Evolutionary conservation across 768 basidiomycete species (phyloP).

Genomic region (Hygrocybe punicea): DNA sequence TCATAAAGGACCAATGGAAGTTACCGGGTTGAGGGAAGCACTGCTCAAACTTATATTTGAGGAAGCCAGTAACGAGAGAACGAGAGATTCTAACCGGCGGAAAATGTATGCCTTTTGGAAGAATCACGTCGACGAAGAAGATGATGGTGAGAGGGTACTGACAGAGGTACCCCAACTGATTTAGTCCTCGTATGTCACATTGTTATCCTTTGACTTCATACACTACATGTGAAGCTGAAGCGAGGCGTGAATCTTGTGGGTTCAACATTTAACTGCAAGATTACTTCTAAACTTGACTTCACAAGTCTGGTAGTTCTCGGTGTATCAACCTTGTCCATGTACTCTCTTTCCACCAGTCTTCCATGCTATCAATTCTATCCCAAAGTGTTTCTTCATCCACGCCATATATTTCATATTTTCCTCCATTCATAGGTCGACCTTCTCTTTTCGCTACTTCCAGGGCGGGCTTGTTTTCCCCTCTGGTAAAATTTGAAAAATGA

Average conservation of each 20-base stretch:
- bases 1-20: constrained; percentile 37
- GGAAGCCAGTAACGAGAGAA: constrained; percentile 68
- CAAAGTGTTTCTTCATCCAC: constrained; percentile 83
- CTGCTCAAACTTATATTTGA: constrained; percentile 67
- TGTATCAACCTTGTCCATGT: constrained; percentile 83
- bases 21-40: constrained; percentile 44
- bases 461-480: constrained; percentile 81
- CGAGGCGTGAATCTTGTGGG: neutral
- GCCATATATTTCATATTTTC: constrained; percentile 83
- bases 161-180: too few relatives aligned
- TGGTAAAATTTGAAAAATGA: constrained; percentile 24
- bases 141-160: constrained; percentile 11
- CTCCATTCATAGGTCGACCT: constrained; percentile 56
- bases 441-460: constrained; percentile 79
- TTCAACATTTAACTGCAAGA: neutral
- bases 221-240: too few relatives aligned
- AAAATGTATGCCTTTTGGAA: constrained; percentile 84
- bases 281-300: constrained; percentile 5
- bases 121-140: constrained; percentile 48
- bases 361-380: constrained; percentile 76
- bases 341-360: constrained; percentile 91
- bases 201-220: too few relatives aligned
- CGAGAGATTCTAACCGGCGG: constrained; percentile 73
- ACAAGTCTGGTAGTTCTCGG: constrained; percentile 79
- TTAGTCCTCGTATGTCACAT: too few relatives aligned